Base-by-base conservation (phyloP, 2,329 filamentous ascomycete genomes). In the Trichoderma lentiforme region DNA sequence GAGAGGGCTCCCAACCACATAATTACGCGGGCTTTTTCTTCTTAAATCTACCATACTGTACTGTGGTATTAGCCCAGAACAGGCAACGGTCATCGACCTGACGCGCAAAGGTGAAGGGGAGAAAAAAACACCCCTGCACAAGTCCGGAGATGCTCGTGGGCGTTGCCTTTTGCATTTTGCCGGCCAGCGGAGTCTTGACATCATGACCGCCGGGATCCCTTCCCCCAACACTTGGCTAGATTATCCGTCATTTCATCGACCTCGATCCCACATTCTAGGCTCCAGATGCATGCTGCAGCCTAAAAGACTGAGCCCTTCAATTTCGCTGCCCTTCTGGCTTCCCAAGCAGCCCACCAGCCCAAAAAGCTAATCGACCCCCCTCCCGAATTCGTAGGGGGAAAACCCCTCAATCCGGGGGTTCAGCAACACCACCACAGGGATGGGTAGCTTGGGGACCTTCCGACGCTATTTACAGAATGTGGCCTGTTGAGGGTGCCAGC, bases 101-200 rank as follows among this genome's bases (percentile, higher is more conserved):
- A 18, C 18, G 61, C 39, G 61, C 18, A n/a, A 56, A 56, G 47
- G 21, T 36, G 21, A 57, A 51, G 39, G 39, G 39, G 15, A 39
- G 47, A 24, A 24, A 53, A 11, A 6, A 14, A 2, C n/a, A 24
- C 64, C 64, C 64, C 51, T 67, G 64, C 64, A 26, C 47, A 12
- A 3, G 43, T 57, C 15, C n/a, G 51, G 18, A 28, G 21, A 28
- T 68, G 34, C 30, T 56, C 34, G 58, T 39, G 26, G 57, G 58
- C 36, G 34, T 15, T 53, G 47, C 39, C 39, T 43, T n/a, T 43
- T 24, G 47, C 47, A 70, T 70, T 62, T 53, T 62, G 66, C 66
- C 57, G 56, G 57, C 39, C 39, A 62, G 66, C 60, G 68, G 68
- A 64, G 68, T 47, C 43, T 67, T 71, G 68, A 64, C 68, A 71